Evolutionary conservation across 1,284 basidiomycete genomes (phyloP).

Genomic region (Cryptococcus sp.): DNA sequence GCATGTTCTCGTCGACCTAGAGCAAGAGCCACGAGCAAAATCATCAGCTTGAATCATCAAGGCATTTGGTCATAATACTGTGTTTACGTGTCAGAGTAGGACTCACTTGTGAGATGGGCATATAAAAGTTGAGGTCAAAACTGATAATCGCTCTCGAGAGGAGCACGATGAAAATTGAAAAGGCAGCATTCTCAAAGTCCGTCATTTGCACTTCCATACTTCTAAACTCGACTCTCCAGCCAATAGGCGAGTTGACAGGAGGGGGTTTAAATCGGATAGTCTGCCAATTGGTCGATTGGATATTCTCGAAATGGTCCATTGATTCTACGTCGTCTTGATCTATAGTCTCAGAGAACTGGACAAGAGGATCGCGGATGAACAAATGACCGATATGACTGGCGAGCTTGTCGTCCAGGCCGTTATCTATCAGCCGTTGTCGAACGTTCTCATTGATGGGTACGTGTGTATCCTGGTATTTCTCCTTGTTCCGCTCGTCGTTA

Average conservation of each 20-base stretch:
- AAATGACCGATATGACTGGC: conserved; percentile 92
- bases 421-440: conserved; percentile 66
- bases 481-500: conserved; percentile 78
- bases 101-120: conserved; percentile 90
- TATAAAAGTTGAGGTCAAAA: conserved; percentile 91
- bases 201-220: conserved; percentile 99
- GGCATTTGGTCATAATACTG: not conserved
- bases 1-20: conserved; percentile 97
- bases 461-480: conserved; percentile 88
- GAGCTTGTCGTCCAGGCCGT: conserved; percentile 82
- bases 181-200: conserved; percentile 98
- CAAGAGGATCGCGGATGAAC: conserved; percentile 96
- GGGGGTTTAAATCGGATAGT: conserved; percentile 98
- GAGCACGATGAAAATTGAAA: conserved; percentile 89
- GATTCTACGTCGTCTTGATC: conserved; percentile 84
- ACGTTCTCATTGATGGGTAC: conserved; percentile 78
- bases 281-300: conserved; percentile 99
- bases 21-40: not conserved
- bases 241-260: conserved; percentile 84
- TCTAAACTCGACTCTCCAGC: conserved; percentile 98
- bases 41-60: conserved; percentile 4
- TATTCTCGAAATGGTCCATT: conserved; percentile 98
- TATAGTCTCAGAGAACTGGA: conserved; percentile 91
- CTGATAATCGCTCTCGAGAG: conserved; percentile 89
- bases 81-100: not conserved